These are phyloP conservation scores for Nicotiana otophora DNA, from an alignment of 257 asterid genomes.

Conservation along the genomic window DNA sequence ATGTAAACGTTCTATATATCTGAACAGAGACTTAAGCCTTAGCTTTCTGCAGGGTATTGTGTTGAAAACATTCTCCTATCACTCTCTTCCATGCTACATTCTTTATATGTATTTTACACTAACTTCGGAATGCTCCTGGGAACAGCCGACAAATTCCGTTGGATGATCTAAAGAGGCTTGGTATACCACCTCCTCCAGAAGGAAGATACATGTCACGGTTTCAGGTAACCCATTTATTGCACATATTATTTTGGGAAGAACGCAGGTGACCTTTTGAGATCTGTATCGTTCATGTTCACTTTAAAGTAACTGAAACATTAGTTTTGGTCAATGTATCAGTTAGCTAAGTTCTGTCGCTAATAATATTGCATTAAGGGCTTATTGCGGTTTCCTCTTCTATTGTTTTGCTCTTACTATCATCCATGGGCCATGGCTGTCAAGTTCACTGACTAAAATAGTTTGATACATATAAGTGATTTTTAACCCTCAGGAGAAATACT, in stretches of 20 bases:
- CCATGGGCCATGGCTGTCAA: not conserved
- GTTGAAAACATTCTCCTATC: not conserved
- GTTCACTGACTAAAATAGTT: not conserved
- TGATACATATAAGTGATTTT: not conserved
- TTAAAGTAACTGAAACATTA: not conserved
- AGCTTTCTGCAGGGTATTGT: not conserved
- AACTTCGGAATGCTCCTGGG: not conserved
- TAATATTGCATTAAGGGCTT: not conserved
- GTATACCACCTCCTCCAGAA: constrained; percentile 87
- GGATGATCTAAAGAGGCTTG: constrained; percentile 83
- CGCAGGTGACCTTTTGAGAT: not conserved
- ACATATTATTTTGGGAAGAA: not conserved
- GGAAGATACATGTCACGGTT: constrained; percentile 81
- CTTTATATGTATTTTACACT: not conserved
- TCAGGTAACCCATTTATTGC: constrained; percentile 36
- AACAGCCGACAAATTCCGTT: constrained; percentile 69
- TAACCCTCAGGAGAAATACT: not conserved
- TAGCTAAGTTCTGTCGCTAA: not conserved
- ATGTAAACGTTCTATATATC: not conserved
- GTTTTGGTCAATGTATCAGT: not conserved
- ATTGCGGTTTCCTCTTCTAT: not conserved
- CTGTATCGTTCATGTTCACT: not conserved
- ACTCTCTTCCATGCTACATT: not conserved
- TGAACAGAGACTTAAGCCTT: not conserved
- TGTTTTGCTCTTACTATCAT: not conserved